A percentile compares a stretch with the other conserved stretches of the same genome.
phyloP scores from a whole-genome alignment of 352 stramenopile genomes.

The Phytophthora tentaculata region DNA sequence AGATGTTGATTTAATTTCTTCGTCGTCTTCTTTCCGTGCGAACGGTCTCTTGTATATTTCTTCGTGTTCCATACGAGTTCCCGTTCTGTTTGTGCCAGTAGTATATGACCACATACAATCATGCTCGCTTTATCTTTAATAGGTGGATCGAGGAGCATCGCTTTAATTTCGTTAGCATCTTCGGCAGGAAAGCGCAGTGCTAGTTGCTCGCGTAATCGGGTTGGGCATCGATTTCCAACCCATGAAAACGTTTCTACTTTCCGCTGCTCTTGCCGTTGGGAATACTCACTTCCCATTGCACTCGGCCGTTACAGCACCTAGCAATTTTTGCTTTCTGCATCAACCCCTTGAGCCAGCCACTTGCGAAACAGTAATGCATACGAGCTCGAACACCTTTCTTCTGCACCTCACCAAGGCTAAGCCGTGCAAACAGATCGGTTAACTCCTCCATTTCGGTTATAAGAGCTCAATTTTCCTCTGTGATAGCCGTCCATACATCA shows the following conservation, averaged over 20 bases:
- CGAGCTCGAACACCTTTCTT: slow-evolving; percentile 8
- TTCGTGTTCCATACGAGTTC: neutral
- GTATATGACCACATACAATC: slow-evolving; percentile 1
- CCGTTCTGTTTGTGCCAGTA: neutral
- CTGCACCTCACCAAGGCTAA: no score
- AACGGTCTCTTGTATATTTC: neutral
- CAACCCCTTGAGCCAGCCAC: neutral
- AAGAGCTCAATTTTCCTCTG: neutral
- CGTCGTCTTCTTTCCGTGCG: neutral
- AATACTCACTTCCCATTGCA: neutral
- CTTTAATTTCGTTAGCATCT: slow-evolving; percentile 18
- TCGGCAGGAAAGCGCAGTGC: slow-evolving; percentile 3
- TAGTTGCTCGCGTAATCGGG: slow-evolving; percentile 1
- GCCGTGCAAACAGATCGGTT: slow-evolving; percentile 9
- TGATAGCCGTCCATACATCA: neutral
- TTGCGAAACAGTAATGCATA: slow-evolving; percentile 15
- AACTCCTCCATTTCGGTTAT: slow-evolving; percentile 14
- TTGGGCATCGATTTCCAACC: slow-evolving; percentile 1
- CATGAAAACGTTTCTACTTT: neutral
- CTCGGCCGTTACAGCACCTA: slow-evolving; percentile 3
- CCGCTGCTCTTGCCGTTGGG: neutral
- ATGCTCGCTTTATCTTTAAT: slow-evolving; percentile 12
- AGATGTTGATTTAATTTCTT: neutral
- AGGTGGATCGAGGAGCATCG: slow-evolving; percentile 7
- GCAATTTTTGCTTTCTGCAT: neutral